Evolutionary conservation across 306 rosid genomes (phyloP).

Genomic region (Cucurbita moschata): DNA sequence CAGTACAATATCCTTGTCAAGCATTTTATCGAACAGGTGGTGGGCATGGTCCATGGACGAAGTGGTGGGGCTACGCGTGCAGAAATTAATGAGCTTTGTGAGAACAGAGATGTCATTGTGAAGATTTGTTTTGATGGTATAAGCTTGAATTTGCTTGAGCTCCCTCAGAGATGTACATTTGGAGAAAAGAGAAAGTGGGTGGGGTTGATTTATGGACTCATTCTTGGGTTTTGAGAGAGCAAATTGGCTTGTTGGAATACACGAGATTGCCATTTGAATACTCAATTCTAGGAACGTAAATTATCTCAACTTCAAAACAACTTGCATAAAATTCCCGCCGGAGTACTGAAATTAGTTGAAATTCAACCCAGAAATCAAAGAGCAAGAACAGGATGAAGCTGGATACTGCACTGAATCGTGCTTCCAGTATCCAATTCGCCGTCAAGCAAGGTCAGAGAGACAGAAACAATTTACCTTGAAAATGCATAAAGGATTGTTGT

Average conservation of each 20-base stretch:
- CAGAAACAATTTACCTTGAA: constrained; percentile 22
- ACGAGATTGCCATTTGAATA: constrained; percentile 30
- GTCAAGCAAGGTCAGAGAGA: not conserved
- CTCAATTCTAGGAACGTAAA: not conserved
- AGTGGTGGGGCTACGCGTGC: constrained; percentile 27
- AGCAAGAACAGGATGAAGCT: not conserved
- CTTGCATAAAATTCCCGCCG: not conserved
- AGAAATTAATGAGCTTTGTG: constrained; percentile 46
- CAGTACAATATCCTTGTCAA: constrained; percentile 40
- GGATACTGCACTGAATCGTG: too few species aligned
- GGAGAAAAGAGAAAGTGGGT: constrained; percentile 42
- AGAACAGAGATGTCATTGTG: constrained; percentile 28
- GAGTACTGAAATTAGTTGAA: not conserved
- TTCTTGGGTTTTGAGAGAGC: constrained; percentile 22
- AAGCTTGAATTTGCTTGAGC: constrained; percentile 65
- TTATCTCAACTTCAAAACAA: not conserved
- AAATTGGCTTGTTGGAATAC: constrained; percentile 20
- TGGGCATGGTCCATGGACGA: constrained; percentile 49
- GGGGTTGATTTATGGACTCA: constrained; percentile 10
- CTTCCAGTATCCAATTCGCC: too few species aligned
- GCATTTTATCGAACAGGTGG: constrained; percentile 42
- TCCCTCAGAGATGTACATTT: constrained; percentile 45
- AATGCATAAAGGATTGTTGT: constrained; percentile 6
- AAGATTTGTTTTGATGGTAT: constrained; percentile 51
- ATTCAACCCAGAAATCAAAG: not conserved